phyloP scores from a whole-genome alignment of 2,329 filamentous ascomycete species.

The Penicillium hesseltinei region DNA sequence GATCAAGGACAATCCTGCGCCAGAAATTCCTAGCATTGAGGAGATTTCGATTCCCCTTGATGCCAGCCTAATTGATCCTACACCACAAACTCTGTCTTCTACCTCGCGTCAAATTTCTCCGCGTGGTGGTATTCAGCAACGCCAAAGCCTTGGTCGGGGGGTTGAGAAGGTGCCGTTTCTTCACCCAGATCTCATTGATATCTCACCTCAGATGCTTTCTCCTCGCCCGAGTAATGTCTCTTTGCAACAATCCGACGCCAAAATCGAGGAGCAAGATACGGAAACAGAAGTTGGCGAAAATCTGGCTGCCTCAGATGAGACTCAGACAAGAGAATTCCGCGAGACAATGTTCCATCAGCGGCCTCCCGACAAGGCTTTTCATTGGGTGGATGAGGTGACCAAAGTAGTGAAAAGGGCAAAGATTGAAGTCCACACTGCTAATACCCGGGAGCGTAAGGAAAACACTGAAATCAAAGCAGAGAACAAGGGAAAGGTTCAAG shows the following conservation, averaged over 20 bases:
- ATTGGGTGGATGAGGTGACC: background rate
- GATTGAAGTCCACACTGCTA: background rate
- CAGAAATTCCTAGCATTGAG: background rate
- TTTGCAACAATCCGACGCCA: background rate
- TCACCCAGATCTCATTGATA: conserved; percentile 4
- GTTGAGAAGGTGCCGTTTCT: background rate
- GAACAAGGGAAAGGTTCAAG: background rate
- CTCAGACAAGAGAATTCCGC: background rate
- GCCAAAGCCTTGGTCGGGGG: background rate
- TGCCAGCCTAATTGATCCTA: background rate
- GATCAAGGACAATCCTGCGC: background rate
- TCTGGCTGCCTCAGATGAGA: background rate
- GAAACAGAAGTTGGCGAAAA: background rate
- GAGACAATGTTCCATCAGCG: conserved; percentile 5
- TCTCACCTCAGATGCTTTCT: background rate
- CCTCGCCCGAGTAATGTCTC: background rate
- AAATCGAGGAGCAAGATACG: background rate
- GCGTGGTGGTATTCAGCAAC: background rate
- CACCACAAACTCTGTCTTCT: background rate
- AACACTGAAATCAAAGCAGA: background rate
- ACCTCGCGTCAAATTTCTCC: background rate
- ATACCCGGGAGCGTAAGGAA: background rate
- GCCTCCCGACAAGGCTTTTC: background rate
- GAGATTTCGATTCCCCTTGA: background rate
- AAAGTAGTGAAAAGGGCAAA: background rate